A percentile compares a stretch with the other conserved stretches of the same genome.
Evolutionary conservation across 192 early-diverging fungal species (phyloP).

Genomic region (Jimgerdemannia flammicorona): DNA sequence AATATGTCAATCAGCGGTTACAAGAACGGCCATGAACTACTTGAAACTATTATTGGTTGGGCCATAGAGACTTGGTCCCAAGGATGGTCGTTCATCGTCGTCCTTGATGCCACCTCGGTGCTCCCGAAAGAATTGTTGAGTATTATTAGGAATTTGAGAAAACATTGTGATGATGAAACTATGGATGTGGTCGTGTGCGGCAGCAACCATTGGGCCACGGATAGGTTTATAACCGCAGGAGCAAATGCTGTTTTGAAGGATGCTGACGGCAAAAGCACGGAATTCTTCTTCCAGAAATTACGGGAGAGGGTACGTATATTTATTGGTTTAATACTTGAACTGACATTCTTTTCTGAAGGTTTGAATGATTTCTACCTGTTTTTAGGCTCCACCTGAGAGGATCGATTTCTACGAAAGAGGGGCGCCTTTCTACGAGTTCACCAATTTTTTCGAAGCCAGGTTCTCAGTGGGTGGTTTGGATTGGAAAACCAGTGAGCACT

Average conservation of each 20-base stretch:
- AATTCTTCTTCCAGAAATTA: background rate
- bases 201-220: background rate
- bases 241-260: background rate
- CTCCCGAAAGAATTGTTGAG: background rate
- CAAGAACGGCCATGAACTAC: background rate
- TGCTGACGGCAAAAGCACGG: background rate
- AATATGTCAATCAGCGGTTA: background rate
- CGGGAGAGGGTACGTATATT: background rate
- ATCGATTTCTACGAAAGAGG: background rate
- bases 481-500: background rate
- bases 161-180: background rate
- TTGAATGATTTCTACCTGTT: background rate
- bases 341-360: background rate
- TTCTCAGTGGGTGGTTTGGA: background rate
- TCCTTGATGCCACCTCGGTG: background rate
- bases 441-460: background rate
- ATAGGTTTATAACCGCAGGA: background rate
- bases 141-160: background rate
- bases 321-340: background rate
- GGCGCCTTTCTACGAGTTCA: background rate
- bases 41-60: background rate
- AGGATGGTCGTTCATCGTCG: background rate
- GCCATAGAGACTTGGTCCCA: background rate
- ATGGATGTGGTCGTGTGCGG: background rate
- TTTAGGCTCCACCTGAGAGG: background rate